phyloP scores from a whole-genome alignment of 1,139 yeast genomes.

The Lodderomyces orthopsilosis region DNA sequence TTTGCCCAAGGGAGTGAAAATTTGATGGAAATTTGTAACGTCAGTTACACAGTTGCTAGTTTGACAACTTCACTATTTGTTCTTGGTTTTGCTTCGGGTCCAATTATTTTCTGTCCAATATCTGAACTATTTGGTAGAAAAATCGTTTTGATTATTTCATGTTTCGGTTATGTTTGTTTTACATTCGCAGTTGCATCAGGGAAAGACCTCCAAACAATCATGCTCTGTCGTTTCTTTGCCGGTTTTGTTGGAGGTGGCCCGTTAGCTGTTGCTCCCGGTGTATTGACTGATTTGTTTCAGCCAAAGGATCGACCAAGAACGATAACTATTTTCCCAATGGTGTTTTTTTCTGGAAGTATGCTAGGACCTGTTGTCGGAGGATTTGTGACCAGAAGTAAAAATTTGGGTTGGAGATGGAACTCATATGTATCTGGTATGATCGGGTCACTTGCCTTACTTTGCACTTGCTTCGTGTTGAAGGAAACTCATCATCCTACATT shows the following conservation, averaged over 20 bases:
- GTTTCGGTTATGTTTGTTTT: conserved; percentile 33
- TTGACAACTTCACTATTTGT: conserved; percentile 42
- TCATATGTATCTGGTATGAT: conserved; percentile 52
- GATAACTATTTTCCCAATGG: conserved; percentile 29
- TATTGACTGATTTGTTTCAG: conserved; percentile 37
- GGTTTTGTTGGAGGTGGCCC: conserved; percentile 44
- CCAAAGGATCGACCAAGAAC: conserved; percentile 36
- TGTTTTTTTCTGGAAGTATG: conserved; percentile 46
- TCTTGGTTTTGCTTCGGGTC: conserved; percentile 45
- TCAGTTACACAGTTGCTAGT: conserved; percentile 35
- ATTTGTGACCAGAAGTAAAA: conserved; percentile 28
- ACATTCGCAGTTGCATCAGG: conserved; percentile 39
- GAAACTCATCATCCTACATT: conserved; percentile 55
- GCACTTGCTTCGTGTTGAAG: conserved; percentile 30
- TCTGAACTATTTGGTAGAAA: conserved; percentile 41
- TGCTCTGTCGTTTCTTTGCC: conserved; percentile 41
- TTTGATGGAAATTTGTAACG: conserved; percentile 24
- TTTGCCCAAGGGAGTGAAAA: conserved; percentile 22
- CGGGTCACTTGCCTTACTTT: conserved; percentile 32
- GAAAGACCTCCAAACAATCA: conserved; percentile 37
- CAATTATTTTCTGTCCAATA: conserved; percentile 41
- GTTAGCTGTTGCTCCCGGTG: conserved; percentile 43
- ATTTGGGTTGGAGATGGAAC: conserved; percentile 58
- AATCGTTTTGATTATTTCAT: conserved; percentile 25
- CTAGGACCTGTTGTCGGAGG: conserved; percentile 41